phyloP scores from a whole-genome alignment of 768 basidiomycete genomes.

The Kwoniella europaea region DNA sequence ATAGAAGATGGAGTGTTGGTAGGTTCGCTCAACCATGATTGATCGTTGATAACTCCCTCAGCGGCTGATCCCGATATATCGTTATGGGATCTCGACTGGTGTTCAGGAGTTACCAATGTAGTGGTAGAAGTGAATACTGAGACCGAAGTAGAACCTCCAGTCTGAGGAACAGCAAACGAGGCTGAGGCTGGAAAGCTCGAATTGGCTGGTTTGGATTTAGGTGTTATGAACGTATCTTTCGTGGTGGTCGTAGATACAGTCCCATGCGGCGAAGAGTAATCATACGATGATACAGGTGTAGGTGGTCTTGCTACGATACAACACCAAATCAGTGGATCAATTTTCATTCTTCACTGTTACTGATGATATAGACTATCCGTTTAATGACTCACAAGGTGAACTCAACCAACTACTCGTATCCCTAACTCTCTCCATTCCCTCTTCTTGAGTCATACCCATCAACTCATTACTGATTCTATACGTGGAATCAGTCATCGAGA shows the following conservation, averaged over 20 bases:
- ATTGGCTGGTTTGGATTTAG: conserved; percentile 22
- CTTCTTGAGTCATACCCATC: not conserved
- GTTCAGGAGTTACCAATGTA: conserved; percentile 10
- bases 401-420: conserved; percentile 37
- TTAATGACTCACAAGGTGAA: conserved; percentile 51
- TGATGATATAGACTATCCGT: too few species aligned
- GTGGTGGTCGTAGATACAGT: not conserved
- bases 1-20: conserved; percentile 39
- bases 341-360: not conserved
- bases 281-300: conserved; percentile 38
- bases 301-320: conserved; percentile 33
- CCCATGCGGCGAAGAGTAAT: conserved; percentile 22
- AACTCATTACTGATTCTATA: conserved; percentile 13
- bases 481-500: not conserved
- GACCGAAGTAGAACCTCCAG: too few species aligned
- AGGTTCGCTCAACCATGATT: conserved; percentile 41
- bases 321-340: not conserved
- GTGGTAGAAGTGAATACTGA: not conserved
- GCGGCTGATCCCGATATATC: conserved; percentile 9
- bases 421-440: conserved; percentile 9
- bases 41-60: conserved; percentile 12
- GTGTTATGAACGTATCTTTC: conserved; percentile 26
- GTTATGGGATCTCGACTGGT: not conserved
- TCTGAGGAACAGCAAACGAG: conserved; percentile 7
- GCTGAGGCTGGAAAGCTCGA: conserved; percentile 18